These are phyloP conservation scores for Ophiorrhiza pumila DNA, from an alignment of 257 asterid species.

Conservation along the genomic window DNA sequence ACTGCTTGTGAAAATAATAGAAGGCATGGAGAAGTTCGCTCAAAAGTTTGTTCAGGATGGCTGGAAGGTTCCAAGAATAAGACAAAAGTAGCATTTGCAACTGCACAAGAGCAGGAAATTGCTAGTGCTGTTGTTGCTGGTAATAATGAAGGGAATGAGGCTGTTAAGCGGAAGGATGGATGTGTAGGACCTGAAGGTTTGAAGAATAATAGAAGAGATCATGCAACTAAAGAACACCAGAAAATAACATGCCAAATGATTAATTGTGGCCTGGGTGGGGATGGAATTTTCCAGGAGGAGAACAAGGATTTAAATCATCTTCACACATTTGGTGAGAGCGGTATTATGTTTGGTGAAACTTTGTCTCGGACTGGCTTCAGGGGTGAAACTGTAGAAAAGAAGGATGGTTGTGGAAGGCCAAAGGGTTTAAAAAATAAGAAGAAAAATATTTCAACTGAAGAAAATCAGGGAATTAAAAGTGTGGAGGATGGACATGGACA, in stretches of 20 bases:
- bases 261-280: neutral
- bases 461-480: too few species aligned
- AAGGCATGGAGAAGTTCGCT: neutral
- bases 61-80: slow-evolving; percentile 19
- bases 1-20: neutral
- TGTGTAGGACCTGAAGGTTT: slow-evolving; percentile 23
- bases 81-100: too few species aligned
- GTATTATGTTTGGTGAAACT: neutral
- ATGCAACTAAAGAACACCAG: neutral
- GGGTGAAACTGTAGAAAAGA: slow-evolving; percentile 2
- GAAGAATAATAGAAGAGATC: neutral
- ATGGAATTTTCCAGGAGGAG: neutral
- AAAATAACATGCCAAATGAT: neutral
- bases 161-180: slow-evolving; percentile 8
- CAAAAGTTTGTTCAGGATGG: slow-evolving; percentile 4
- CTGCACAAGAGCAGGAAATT: slow-evolving; percentile 3
- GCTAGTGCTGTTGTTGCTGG: neutral
- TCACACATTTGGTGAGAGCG: neutral
- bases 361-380: neutral
- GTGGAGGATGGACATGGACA: too few species aligned
- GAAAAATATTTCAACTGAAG: too few species aligned
- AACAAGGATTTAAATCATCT: neutral
- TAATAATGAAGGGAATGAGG: neutral
- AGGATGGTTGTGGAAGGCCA: too few species aligned
- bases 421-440: too few species aligned